Evolutionary conservation across 2,329 filamentous ascomycete genomes (phyloP), one percentile per base, ranked within the genome.

Genomic region (Endoconidiophora laricicola): DNA sequence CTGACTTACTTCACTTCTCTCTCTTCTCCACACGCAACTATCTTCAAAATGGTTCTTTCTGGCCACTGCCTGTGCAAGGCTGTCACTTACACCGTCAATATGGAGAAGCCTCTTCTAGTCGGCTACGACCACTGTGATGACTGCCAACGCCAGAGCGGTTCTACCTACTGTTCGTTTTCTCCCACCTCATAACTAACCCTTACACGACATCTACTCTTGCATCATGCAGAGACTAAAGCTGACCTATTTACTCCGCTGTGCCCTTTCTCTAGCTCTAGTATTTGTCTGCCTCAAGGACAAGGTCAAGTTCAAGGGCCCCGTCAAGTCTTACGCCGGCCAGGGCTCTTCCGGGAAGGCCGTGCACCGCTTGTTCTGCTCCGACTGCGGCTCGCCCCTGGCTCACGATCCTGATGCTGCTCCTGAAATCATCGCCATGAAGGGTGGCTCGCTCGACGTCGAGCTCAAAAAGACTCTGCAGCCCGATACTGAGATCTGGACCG

Each of bases 91-190:
- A 71, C 71, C 60, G 67, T 64, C 46, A 69, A 72, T 61, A 63
- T 72, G 53, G 71, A 74, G 23, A 65, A 63, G 45, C 71, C 72
- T 48, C 59, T 73, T 49, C 41, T 73, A 62, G 75, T 74, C 47
- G 79, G 73, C 55, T 82, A 83, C 62, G 81, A 83, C 61, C 79
- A 83, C 69, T 83, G 79, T 59, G 79, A 83, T 60, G 79, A 82
- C 65, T 83, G 79, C 71, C 79, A 83, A 65, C 77, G 79, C 60
- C 79, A 83, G 66, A 73, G 66, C 46, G 79, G 79, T 56, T 81
- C 77, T 16, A 81, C 79, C 52, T 83, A 83, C 64, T 82, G 75
- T 78, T 63, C 55, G 72, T 60, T 44, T 18, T 46, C 18, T 40
- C 29, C 43, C 39, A 46, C 14, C 23, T 29, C 2, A n/a, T 18